Base-by-base conservation (phyloP, 169 alveolate species). In the Plasmodium vivax region DNA sequence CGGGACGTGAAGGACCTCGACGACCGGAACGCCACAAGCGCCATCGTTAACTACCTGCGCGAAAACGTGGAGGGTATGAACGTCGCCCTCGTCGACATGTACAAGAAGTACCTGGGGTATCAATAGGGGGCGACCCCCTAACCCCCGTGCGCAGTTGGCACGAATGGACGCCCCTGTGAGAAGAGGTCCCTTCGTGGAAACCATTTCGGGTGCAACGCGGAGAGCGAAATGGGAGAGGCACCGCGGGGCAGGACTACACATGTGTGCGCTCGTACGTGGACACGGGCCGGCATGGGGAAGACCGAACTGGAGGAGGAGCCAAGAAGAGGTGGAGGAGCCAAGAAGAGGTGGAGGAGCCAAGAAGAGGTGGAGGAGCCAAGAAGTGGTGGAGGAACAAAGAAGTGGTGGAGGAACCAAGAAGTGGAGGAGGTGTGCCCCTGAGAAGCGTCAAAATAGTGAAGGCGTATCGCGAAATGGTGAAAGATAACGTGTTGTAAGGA, bases 11-110 rank as follows among this genome's bases (percentile, higher is more conserved):
- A 56, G 23, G 74, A 80, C 30, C 54, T 3, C 8, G 90, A 88
- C 34, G 88, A 88, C 7, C n/a, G 12, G 16, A 30, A 54, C 30
- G 82, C 45, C 34, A 88, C 82, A 56, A 58, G 82, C 30, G 45
- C 72, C 41, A 79, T 88, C 16, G 82, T 77, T 23, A 88, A 79
- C 34, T 88, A 88, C 72, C 43, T 88, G 56, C 80, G 56, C 51
- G 94, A 88, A n/a, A 88, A 88, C 34, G 82, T 88, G 14, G 94
- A 88, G 30, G 83, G 74, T 19, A 56, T 88, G 94, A 88, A 88
- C 51, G 38, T 77, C 51, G 87, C 90, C 19, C 38, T 88, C 19
- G 54, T 88, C 47, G 83, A 88, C 36, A 88, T 88, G 94, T 88
- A 79, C 56, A 88, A 88, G 32, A 88, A 88, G 73, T 88, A 88